Percentiles rank a stretch among this genome's conserved stretches.
Evolutionary conservation across 23 red algal genomes (phyloP).

Genomic region (Cyanidioschyzon merolae): DNA sequence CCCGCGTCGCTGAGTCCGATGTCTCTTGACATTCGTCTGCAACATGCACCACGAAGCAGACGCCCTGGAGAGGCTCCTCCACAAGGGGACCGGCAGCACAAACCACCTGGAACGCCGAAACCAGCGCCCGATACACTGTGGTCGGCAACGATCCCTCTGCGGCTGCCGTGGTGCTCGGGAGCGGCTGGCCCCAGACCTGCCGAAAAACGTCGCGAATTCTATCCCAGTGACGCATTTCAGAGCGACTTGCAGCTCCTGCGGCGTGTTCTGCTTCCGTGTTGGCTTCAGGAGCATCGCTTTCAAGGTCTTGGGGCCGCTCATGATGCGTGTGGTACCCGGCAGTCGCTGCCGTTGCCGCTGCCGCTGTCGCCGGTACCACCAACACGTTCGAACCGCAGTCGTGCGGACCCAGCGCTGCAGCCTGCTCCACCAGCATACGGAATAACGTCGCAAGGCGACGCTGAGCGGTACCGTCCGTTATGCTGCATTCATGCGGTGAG

Average conservation of each 20-base stretch:
- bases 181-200: slow-evolving; percentile 2
- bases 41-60: slow-evolving; percentile 38
- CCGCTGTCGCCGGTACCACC: background rate
- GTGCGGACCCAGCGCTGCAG: background rate
- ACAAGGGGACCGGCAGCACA: slow-evolving; percentile 61
- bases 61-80: slow-evolving; percentile 92
- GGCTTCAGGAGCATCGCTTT: background rate
- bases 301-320: background rate
- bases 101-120: slow-evolving; percentile 86
- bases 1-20: slow-evolving; percentile 4
- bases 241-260: background rate
- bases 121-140: slow-evolving; percentile 48
- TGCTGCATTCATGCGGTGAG: no score
- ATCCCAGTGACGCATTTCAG: background rate
- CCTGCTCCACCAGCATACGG: background rate
- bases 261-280: background rate
- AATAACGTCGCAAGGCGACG: slow-evolving; percentile 28
- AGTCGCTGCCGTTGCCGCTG: background rate
- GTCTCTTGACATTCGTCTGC: slow-evolving; percentile 5
- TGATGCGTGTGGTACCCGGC: background rate
- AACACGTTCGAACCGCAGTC: slow-evolving; percentile 73
- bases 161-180: slow-evolving; percentile 13
- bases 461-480: slow-evolving; percentile 26
- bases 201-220: slow-evolving; percentile 18
- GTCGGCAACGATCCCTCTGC: background rate